Evolutionary conservation across 2,329 filamentous ascomycete species (phyloP).

Genomic region (Pseudopyricularia javanii): DNA sequence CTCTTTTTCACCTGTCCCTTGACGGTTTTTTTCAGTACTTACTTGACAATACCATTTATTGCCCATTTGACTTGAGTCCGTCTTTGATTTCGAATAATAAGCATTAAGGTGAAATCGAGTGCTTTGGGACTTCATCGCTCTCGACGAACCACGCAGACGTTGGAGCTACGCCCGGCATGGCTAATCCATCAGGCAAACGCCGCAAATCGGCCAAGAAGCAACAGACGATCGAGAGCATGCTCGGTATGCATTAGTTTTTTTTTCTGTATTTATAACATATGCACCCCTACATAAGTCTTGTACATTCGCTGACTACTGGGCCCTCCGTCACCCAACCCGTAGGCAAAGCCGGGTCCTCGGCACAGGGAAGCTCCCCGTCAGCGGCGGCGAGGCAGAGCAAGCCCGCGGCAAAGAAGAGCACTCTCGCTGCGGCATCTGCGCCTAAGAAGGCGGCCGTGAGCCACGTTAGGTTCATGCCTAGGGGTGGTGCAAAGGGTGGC

Average conservation of each 20-base stretch:
- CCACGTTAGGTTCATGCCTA: background rate
- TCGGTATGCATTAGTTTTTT: conserved; percentile 4
- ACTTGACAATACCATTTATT: too few relatives aligned
- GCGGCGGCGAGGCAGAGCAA: background rate
- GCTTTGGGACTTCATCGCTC: too few relatives aligned
- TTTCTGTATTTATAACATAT: background rate
- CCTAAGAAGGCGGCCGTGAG: background rate
- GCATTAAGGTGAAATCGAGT: too few relatives aligned
- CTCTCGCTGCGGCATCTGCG: background rate
- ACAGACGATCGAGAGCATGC: conserved; percentile 8
- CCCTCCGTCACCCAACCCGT: too few relatives aligned
- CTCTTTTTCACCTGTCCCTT: too few relatives aligned
- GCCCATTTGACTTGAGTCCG: too few relatives aligned
- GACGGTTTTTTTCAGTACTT: too few relatives aligned
- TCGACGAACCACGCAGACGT: too few relatives aligned
- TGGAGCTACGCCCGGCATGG: background rate
- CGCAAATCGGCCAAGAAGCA: conserved; percentile 4
- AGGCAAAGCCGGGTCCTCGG: background rate
- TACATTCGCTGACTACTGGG: too few relatives aligned
- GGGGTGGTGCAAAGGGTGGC: background rate
- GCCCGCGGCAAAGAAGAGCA: background rate
- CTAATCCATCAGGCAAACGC: background rate
- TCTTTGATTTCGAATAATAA: too few relatives aligned
- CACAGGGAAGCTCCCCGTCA: too few relatives aligned
- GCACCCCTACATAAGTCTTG: background rate